Evolutionary conservation across 139 green algal species (phyloP).

Genomic region (Pseudopediastrum boryanum): DNA sequence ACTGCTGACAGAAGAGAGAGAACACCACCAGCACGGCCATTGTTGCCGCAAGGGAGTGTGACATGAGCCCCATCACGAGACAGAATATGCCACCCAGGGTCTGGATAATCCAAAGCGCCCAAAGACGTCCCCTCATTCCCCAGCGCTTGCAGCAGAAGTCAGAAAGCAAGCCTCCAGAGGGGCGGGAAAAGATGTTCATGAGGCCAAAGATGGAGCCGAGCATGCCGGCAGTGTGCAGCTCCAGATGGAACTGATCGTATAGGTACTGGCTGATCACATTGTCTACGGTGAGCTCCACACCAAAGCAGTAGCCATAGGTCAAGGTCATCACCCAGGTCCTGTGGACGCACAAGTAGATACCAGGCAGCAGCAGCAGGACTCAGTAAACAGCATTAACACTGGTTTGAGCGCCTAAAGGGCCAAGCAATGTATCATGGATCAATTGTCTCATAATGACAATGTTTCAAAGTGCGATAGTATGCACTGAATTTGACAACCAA

Average conservation of each 20-base stretch:
- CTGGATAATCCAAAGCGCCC: slow-evolving; percentile 77
- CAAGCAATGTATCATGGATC: no score
- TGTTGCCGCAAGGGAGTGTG: slow-evolving; percentile 67
- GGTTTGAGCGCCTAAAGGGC: no score
- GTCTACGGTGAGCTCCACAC: slow-evolving; percentile 89
- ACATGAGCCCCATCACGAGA: slow-evolving; percentile 75
- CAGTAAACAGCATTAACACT: no score
- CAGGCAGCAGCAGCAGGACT: no score
- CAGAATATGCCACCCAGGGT: slow-evolving; percentile 78
- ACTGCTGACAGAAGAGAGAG: slow-evolving; percentile 80
- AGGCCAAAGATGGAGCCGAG: slow-evolving; percentile 83
- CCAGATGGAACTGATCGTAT: slow-evolving; percentile 84
- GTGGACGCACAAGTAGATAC: no score
- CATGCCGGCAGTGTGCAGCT: slow-evolving; percentile 50
- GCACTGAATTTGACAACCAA: no score
- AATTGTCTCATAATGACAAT: no score
- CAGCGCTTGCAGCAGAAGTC: slow-evolving; percentile 56
- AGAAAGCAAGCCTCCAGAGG: slow-evolving; percentile 75
- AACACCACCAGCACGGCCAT: slow-evolving; percentile 87
- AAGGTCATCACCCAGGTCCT: slow-evolving; percentile 67
- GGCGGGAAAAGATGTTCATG: slow-evolving; percentile 93
- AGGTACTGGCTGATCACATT: slow-evolving; percentile 80
- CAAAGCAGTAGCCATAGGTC: slow-evolving; percentile 85
- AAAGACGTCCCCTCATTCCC: slow-evolving; percentile 86
- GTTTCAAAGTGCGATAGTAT: no score